phyloP scores from a whole-genome alignment of 1,139 yeast species.

The Yamadazyma triangularis region DNA sequence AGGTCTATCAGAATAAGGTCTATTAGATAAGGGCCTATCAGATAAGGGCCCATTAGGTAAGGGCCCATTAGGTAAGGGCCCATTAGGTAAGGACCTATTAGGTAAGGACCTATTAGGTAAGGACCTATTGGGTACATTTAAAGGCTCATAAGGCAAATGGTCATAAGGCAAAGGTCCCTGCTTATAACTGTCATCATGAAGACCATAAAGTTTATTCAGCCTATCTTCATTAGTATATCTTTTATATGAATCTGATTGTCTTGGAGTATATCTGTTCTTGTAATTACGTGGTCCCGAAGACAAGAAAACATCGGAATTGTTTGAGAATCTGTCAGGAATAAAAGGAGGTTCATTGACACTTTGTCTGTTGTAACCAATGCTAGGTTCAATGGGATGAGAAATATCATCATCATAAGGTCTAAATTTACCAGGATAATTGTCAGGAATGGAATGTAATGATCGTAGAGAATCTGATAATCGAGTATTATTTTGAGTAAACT shows the following conservation, averaged over 20 bases:
- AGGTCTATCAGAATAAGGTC: background rate
- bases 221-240: background rate
- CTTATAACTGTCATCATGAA: no score
- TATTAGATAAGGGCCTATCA: background rate
- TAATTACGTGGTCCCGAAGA: no score
- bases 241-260: background rate
- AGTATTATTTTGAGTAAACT: slow-evolving; percentile 8
- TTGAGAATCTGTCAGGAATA: slow-evolving; percentile 1
- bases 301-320: background rate
- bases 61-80: background rate
- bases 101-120: background rate
- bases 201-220: no score
- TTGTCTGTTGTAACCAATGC: no score
- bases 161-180: background rate
- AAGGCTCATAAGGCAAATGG: background rate
- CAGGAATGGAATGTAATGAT: background rate
- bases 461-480: slow-evolving; percentile 2
- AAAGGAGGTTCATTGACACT: background rate
- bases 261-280: background rate
- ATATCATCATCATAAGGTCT: background rate
- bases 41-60: background rate
- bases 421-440: background rate
- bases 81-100: background rate
- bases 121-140: no score
- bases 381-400: background rate